Conservation (phyloP, 2,329 filamentous ascomycete species). For the Stemphylium lycopersici region DNA sequence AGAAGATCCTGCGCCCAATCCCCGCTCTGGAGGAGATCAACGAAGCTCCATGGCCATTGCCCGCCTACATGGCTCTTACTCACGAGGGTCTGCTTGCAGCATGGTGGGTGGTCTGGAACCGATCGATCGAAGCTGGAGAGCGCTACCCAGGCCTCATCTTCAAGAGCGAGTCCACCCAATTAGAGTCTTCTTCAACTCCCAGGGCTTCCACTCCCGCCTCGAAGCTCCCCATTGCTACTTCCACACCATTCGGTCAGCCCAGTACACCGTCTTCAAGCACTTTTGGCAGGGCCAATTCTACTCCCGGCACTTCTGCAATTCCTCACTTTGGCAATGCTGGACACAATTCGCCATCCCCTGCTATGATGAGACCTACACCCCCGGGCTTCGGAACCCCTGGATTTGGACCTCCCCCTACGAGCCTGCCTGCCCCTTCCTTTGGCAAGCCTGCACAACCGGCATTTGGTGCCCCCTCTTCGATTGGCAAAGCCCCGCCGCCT, state of each 20-base stretch:
- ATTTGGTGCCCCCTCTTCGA: conserved; percentile 25
- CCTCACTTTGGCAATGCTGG: conserved; percentile 13
- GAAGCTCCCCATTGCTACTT: conserved; percentile 14
- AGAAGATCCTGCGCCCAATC: conserved; percentile 79
- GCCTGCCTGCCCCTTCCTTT: conserved; percentile 19
- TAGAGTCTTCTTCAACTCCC: conserved; percentile 36
- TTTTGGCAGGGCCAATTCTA: conserved; percentile 22
- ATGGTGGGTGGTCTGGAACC: conserved; percentile 93
- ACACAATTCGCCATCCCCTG: conserved; percentile 13
- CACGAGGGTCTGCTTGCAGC: conserved; percentile 82
- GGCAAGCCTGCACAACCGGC: conserved; percentile 26
- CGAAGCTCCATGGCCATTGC: conserved; percentile 79
- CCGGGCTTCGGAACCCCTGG: conserved; percentile 34
- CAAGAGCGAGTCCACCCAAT: conserved; percentile 36
- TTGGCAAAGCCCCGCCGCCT: conserved; percentile 24
- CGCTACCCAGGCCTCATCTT: conserved; percentile 73
- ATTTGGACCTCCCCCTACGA: conserved; percentile 22
- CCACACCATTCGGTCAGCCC: conserved; percentile 14
- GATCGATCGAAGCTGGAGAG: conserved; percentile 76
- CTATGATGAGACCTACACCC: conserved; percentile 18
- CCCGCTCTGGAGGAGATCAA: conserved; percentile 76
- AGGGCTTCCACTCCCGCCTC: conserved; percentile 14
- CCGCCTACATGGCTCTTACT: conserved; percentile 83
- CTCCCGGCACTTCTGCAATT: conserved; percentile 35
- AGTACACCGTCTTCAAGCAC: conserved; percentile 1